Evolutionary conservation across 2,329 filamentous ascomycete species (phyloP).

Genomic region (Phialocephala subalpina): DNA sequence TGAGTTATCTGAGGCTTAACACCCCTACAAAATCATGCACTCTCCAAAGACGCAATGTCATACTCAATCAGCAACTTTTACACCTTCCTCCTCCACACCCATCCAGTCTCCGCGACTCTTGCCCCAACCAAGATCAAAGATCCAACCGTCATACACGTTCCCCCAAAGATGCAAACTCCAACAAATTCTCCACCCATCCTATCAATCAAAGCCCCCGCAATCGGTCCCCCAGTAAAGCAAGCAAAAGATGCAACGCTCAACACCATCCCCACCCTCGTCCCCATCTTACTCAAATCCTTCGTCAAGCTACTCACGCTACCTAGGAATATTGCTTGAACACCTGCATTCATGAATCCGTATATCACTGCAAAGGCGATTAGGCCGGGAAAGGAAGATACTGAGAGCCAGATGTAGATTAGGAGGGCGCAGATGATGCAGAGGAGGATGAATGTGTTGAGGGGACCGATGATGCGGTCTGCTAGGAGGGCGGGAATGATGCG

Average conservation of each 20-base stretch:
- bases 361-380: conserved; percentile 39
- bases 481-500: conserved; percentile 42
- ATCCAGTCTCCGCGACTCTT: not conserved
- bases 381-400: conserved; percentile 39
- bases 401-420: conserved; percentile 34
- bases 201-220: conserved; percentile 23
- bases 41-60: no score
- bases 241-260: conserved; percentile 24
- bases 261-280: conserved; percentile 27
- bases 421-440: conserved; percentile 33
- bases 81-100: not conserved
- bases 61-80: no score
- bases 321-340: conserved; percentile 24
- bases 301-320: conserved; percentile 21
- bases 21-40: no score
- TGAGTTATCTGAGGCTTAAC: no score
- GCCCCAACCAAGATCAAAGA: conserved; percentile 1
- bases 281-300: conserved; percentile 25
- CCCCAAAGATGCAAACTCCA: conserved; percentile 17
- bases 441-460: conserved; percentile 39
- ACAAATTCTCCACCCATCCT: conserved; percentile 14
- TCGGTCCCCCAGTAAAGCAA: conserved; percentile 24
- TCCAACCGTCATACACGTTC: conserved; percentile 7
- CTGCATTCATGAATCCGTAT: conserved; percentile 42
- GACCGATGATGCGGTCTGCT: conserved; percentile 41